These are phyloP conservation scores for Euclidium syriacum DNA, from an alignment of 345 rosid species.

Conservation along the genomic window DNA sequence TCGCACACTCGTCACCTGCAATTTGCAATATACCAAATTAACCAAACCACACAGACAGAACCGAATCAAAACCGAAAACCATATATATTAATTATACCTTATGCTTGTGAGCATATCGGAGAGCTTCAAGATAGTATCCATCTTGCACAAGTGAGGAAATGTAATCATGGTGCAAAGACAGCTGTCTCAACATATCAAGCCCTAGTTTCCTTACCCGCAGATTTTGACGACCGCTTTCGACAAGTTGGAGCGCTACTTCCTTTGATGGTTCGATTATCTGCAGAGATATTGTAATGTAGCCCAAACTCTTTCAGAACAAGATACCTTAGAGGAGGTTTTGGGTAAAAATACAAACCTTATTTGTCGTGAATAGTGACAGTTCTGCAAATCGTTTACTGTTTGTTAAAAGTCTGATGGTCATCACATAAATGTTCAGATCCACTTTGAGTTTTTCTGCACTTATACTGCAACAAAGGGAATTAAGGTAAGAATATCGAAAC, in stretches of 20 bases:
- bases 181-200: constrained; percentile 90
- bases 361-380: constrained; percentile 60
- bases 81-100: constrained; percentile 66
- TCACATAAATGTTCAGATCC: constrained; percentile 61
- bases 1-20: constrained; percentile 65
- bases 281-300: constrained; percentile 10
- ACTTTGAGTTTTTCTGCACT: constrained; percentile 75
- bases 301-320: constrained; percentile 4
- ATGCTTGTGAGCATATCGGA: constrained; percentile 77
- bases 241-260: constrained; percentile 89
- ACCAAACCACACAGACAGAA: background rate
- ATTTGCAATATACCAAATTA: background rate
- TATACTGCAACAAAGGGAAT: constrained; percentile 47
- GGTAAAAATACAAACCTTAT: constrained; percentile 53
- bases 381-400: constrained; percentile 67
- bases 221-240: constrained; percentile 75
- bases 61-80: background rate
- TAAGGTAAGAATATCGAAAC: constrained; percentile 2
- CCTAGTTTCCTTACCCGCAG: constrained; percentile 74
- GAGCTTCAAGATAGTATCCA: constrained; percentile 86
- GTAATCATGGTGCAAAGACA: constrained; percentile 77
- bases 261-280: constrained; percentile 95
- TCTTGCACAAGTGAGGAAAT: constrained; percentile 70
- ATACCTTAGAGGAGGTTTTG: background rate
- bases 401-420: constrained; percentile 69